A percentile compares a stretch with the other conserved stretches of the same genome.
Evolutionary conservation across 805 yeast species (phyloP).

Genomic region (Starmerella geochares): DNA sequence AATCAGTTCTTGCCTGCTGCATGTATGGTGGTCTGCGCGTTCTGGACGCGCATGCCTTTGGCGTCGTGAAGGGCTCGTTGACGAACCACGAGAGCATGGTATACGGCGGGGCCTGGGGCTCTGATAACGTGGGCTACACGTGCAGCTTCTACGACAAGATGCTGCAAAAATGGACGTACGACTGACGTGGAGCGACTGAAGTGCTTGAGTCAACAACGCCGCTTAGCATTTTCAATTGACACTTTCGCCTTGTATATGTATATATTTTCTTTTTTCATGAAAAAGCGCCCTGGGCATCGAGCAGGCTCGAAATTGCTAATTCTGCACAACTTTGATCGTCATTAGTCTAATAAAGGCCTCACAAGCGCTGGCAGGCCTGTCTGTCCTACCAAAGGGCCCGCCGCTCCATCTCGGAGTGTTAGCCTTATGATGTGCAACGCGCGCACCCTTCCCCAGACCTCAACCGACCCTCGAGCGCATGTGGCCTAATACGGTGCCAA

Average conservation of each 20-base stretch:
- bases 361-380: too few relatives aligned
- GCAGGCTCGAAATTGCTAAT: not conserved
- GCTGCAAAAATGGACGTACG: constrained; percentile 57
- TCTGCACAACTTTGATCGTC: not conserved
- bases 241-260: too few relatives aligned
- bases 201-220: not conserved
- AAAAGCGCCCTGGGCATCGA: too few relatives aligned
- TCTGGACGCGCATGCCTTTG: constrained; percentile 31
- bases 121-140: constrained; percentile 48
- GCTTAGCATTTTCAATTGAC: too few relatives aligned
- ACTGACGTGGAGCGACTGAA: too few relatives aligned
- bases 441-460: not conserved
- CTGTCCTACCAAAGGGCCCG: not conserved
- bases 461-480: not conserved
- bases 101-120: constrained; percentile 86
- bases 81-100: constrained; percentile 73
- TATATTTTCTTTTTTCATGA: too few relatives aligned
- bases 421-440: not conserved
- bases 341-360: too few relatives aligned
- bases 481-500: not conserved
- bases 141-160: constrained; percentile 87
- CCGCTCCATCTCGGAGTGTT: not conserved
- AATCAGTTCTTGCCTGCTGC: constrained; percentile 62
- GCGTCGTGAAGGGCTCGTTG: constrained; percentile 15
- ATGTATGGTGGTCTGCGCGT: constrained; percentile 93